Percentiles rank a stretch among this genome's conserved stretches.
Evolutionary conservation across 495 filamentous ascomycete species (phyloP).

Genomic region (Niebla homalea): DNA sequence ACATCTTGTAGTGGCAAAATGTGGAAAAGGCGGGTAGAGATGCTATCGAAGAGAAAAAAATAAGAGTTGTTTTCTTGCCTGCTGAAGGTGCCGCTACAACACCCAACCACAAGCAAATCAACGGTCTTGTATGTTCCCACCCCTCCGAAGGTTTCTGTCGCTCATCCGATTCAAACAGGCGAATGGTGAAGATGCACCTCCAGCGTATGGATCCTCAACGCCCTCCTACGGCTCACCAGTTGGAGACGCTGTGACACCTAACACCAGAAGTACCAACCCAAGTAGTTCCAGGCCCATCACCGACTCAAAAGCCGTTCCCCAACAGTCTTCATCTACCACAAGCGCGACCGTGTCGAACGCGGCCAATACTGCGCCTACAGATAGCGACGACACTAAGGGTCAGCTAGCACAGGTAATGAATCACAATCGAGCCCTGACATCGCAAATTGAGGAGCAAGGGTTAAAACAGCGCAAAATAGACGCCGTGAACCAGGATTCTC

Average conservation of each 20-base stretch:
- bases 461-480: slow-evolving; percentile 54
- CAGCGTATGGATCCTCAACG: slow-evolving; percentile 43
- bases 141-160: neutral
- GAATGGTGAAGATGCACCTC: slow-evolving; percentile 34
- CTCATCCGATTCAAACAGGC: slow-evolving; percentile 6
- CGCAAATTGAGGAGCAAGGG: slow-evolving; percentile 54
- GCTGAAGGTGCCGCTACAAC: slow-evolving; percentile 34
- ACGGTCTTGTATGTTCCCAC: slow-evolving; percentile 31
- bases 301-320: slow-evolving; percentile 2
- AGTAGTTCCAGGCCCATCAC: slow-evolving; percentile 2
- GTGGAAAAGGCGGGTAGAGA: slow-evolving; percentile 67
- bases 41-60: slow-evolving; percentile 82
- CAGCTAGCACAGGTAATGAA: slow-evolving; percentile 66
- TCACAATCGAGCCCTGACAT: slow-evolving; percentile 54
- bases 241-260: slow-evolving; percentile 25
- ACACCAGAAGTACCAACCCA: slow-evolving; percentile 17
- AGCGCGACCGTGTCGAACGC: slow-evolving; percentile 31
- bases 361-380: slow-evolving; percentile 32
- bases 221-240: slow-evolving; percentile 38
- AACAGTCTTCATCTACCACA: slow-evolving; percentile 16
- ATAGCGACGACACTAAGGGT: slow-evolving; percentile 50
- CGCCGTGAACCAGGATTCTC: slow-evolving; percentile 22
- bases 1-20: slow-evolving; percentile 50
- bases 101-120: slow-evolving; percentile 27
- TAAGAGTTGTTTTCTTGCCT: slow-evolving; percentile 74